Evolutionary conservation across 2,329 filamentous ascomycete species (phyloP).

Genomic region (Venturia asperata): DNA sequence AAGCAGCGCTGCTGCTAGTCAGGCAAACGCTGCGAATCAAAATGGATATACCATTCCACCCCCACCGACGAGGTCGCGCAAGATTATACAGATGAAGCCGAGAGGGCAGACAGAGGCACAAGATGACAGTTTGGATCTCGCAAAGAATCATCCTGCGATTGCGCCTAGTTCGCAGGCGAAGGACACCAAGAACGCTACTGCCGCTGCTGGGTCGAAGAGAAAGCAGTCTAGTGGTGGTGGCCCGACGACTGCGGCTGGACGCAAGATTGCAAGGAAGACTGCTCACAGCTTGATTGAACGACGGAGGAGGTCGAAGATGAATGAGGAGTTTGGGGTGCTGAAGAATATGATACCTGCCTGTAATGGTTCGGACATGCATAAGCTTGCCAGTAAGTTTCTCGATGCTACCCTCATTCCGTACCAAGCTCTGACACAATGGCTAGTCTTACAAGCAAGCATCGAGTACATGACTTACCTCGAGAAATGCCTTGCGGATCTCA

Average conservation of each 20-base stretch:
- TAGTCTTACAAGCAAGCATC: constrained; percentile 66
- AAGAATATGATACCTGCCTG: constrained; percentile 96
- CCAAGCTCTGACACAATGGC: constrained; percentile 17
- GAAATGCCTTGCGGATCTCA: constrained; percentile 74
- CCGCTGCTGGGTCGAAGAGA: constrained; percentile 50
- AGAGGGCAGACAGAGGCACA: constrained; percentile 35
- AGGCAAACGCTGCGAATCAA: constrained; percentile 12
- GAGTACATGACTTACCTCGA: constrained; percentile 94
- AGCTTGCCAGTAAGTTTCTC: constrained; percentile 63
- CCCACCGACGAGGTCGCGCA: constrained; percentile 82
- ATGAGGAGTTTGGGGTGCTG: constrained; percentile 89
- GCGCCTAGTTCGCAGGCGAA: constrained; percentile 20
- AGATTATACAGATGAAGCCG: constrained; percentile 98
- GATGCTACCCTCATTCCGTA: constrained; percentile 59
- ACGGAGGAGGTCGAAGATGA: constrained; percentile 90
- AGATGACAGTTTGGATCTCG: neutral
- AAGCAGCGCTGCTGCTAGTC: constrained; percentile 1
- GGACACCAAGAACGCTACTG: constrained; percentile 24
- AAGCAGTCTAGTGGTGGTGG: constrained; percentile 56
- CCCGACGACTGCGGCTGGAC: constrained; percentile 73
- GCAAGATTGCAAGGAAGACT: constrained; percentile 92
- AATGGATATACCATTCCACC: constrained; percentile 71
- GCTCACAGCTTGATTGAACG: constrained; percentile 94
- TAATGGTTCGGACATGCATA: constrained; percentile 93
- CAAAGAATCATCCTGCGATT: constrained; percentile 19